These are phyloP conservation scores for Fusarium cyanostomum DNA, from an alignment of 2,329 filamentous ascomycete genomes.

Conservation along the genomic window DNA sequence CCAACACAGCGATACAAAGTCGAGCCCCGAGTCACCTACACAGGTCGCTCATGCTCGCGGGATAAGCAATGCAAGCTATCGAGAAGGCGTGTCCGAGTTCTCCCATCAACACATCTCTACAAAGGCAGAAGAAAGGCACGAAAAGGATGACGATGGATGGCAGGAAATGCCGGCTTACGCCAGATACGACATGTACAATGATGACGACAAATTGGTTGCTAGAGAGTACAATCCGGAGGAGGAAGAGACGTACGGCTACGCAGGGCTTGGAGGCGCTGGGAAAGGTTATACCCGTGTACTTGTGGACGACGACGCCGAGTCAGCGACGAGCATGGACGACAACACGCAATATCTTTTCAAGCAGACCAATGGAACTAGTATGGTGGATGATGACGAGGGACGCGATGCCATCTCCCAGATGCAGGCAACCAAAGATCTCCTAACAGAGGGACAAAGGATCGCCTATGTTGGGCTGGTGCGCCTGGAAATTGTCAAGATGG, in stretches of 20 bases:
- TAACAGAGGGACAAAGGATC: conserved; percentile 95
- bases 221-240: conserved; percentile 79
- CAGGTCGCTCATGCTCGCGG: conserved; percentile 49
- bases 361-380: conserved; percentile 67
- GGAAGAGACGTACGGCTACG: conserved; percentile 74
- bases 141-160: conserved; percentile 76
- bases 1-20: conserved; percentile 28
- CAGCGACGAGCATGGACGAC: conserved; percentile 95
- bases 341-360: conserved; percentile 97
- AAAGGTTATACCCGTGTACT: conserved; percentile 97
- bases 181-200: conserved; percentile 94
- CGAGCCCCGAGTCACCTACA: conserved; percentile 10
- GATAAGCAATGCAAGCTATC: conserved; percentile 48
- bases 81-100: conserved; percentile 74
- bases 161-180: conserved; percentile 95
- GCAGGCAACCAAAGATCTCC: conserved; percentile 92
- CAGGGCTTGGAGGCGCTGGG: conserved; percentile 84
- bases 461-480: conserved; percentile 94
- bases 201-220: conserved; percentile 87
- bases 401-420: conserved; percentile 89
- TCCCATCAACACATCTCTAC: conserved; percentile 84
- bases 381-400: conserved; percentile 79
- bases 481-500: conserved; percentile 81
- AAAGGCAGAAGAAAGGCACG: conserved; percentile 62
- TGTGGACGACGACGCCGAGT: conserved; percentile 93